These are phyloP conservation scores for Hypoxylon rickii DNA, from an alignment of 495 filamentous ascomycete genomes.

Conservation along the genomic window DNA sequence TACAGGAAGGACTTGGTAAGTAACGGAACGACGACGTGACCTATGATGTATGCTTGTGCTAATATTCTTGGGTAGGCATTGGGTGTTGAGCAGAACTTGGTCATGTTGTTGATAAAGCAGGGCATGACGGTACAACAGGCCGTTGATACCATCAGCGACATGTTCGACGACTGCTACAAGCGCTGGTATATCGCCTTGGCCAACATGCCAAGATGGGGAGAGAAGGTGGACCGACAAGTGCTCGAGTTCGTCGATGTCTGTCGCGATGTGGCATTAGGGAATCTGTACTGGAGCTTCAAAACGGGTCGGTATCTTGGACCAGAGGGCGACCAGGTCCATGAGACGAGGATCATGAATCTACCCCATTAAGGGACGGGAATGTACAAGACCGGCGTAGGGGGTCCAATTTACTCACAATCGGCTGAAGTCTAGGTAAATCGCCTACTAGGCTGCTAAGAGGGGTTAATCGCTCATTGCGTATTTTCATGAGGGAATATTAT, in stretches of 20 bases:
- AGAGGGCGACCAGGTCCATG: constrained; percentile 6
- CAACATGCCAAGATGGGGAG: not conserved
- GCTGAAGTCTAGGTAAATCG: too few relatives aligned
- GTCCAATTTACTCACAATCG: too few relatives aligned
- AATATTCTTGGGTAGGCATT: not conserved
- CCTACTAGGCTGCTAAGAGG: too few relatives aligned
- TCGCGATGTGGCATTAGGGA: not conserved
- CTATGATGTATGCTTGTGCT: not conserved
- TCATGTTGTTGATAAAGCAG: not conserved
- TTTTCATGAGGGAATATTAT: too few relatives aligned
- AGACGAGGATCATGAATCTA: constrained; percentile 9
- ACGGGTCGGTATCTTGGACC: constrained; percentile 15
- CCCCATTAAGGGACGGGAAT: not conserved
- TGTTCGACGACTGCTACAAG: not conserved
- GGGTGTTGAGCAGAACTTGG: not conserved
- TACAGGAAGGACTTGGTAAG: not conserved
- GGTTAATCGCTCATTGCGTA: too few relatives aligned
- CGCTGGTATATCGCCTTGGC: not conserved
- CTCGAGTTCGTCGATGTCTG: not conserved
- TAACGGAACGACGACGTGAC: not conserved
- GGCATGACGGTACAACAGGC: not conserved
- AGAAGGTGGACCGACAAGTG: not conserved
- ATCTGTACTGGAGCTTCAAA: constrained; percentile 7
- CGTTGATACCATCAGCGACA: not conserved
- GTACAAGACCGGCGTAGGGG: too few relatives aligned